A percentile compares a stretch with the other conserved stretches of the same genome.
Evolutionary conservation across 1,284 basidiomycete species (phyloP).

Genomic region (Sphaerobolus stellatus): DNA sequence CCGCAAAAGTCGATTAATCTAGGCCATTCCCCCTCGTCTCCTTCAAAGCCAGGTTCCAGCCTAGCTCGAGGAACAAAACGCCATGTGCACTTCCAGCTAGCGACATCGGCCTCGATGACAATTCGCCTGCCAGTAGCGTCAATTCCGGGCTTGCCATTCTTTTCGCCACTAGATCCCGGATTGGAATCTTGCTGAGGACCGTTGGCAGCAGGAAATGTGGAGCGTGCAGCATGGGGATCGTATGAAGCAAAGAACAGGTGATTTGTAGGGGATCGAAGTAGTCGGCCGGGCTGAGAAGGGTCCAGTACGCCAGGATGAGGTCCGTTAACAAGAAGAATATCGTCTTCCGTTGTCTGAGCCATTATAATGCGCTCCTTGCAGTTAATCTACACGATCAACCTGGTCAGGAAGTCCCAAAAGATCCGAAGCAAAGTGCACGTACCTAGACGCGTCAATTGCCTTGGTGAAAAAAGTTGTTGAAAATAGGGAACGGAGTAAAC

Average conservation of each 20-base stretch:
- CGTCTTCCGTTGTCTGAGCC: too few relatives aligned
- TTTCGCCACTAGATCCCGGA: background rate
- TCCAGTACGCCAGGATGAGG: slow-evolving; percentile 59
- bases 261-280: slow-evolving; percentile 55
- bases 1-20: slow-evolving; percentile 63
- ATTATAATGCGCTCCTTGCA: too few relatives aligned
- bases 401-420: too few relatives aligned
- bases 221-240: slow-evolving; percentile 62
- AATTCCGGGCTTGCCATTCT: background rate
- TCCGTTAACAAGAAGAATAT: slow-evolving; percentile 20
- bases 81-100: slow-evolving; percentile 54
- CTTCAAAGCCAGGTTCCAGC: slow-evolving; percentile 47
- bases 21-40: slow-evolving; percentile 69
- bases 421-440: too few relatives aligned
- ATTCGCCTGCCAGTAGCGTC: slow-evolving; percentile 47
- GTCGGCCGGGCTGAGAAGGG: slow-evolving; percentile 52
- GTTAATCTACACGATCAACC: too few relatives aligned
- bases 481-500: too few relatives aligned
- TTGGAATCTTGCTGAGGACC: slow-evolving; percentile 13
- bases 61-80: slow-evolving; percentile 71
- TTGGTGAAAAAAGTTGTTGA: too few relatives aligned
- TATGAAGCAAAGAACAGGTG: slow-evolving; percentile 65
- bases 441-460: too few relatives aligned
- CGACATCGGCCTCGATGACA: slow-evolving; percentile 60
- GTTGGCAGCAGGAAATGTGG: slow-evolving; percentile 13